Conservation (phyloP, 1,284 basidiomycete species). For the Naganishia sp. region DNA sequence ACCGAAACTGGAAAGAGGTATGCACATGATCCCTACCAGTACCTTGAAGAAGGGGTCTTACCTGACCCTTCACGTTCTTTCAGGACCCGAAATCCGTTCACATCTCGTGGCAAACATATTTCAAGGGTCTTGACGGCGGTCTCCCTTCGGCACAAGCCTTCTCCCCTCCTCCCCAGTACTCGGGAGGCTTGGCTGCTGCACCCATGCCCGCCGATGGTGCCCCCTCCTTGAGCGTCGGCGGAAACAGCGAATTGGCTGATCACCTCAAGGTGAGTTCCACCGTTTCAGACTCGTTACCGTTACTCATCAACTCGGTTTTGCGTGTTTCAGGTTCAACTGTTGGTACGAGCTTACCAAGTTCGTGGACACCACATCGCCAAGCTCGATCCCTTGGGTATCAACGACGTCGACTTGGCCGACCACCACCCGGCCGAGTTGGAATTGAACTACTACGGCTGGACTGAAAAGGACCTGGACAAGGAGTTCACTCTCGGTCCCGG, state of each 20-base stretch:
- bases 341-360: constrained; percentile 98
- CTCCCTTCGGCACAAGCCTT: constrained; percentile 80
- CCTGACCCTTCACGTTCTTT: background rate
- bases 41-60: background rate
- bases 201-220: constrained; percentile 74
- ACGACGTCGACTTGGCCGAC: constrained; percentile 79
- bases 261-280: constrained; percentile 75
- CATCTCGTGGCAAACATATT: constrained; percentile 93
- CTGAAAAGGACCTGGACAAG: constrained; percentile 88
- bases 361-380: constrained; percentile 95
- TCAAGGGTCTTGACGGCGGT: constrained; percentile 88
- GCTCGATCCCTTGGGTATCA: constrained; percentile 91
- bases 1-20: constrained; percentile 72
- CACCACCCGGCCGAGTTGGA: constrained; percentile 81
- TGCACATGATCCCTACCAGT: constrained; percentile 1
- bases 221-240: constrained; percentile 72
- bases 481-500: constrained; percentile 93
- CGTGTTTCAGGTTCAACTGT: constrained; percentile 77
- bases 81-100: constrained; percentile 91
- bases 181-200: constrained; percentile 50
- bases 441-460: constrained; percentile 90
- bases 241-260: constrained; percentile 79
- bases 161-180: constrained; percentile 69
- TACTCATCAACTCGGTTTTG: background rate
- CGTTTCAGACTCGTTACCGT: constrained; percentile 32